These are phyloP conservation scores for Corylus avellana DNA, from an alignment of 306 rosid species.

Conservation along the genomic window DNA sequence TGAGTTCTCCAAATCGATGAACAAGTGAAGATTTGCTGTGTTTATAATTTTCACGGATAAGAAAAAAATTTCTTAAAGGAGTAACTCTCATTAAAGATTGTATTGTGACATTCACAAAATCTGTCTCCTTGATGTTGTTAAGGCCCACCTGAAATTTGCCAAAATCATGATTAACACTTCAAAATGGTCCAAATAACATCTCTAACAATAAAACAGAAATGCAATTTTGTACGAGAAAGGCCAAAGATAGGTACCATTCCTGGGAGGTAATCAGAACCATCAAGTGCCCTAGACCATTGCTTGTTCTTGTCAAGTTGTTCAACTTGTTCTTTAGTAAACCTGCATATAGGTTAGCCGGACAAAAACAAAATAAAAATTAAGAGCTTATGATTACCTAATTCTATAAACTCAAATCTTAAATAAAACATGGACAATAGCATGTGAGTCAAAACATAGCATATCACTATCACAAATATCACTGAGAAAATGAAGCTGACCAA, in stretches of 20 bases:
- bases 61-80: conserved; percentile 90
- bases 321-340: conserved; percentile 80
- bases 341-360: conserved; percentile 28
- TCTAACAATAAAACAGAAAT: conserved; percentile 11
- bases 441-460: background rate
- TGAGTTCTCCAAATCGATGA: conserved; percentile 94
- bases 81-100: conserved; percentile 96
- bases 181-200: conserved; percentile 21
- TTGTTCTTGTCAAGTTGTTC: conserved; percentile 81
- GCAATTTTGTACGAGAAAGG: conserved; percentile 11
- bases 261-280: conserved; percentile 97
- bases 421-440: conserved; percentile 12
- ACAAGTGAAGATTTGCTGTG: conserved; percentile 89
- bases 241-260: conserved; percentile 73
- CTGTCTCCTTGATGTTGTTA: conserved; percentile 95
- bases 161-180: conserved; percentile 13
- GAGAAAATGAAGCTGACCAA: background rate
- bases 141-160: conserved; percentile 71
- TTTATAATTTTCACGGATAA: conserved; percentile 82
- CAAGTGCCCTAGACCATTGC: conserved; percentile 98
- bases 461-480: background rate
- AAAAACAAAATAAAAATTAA: background rate
- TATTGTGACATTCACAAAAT: conserved; percentile 94
- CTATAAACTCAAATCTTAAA: background rate
- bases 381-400: background rate